Percentiles rank a stretch among this genome's conserved stretches.
Conservation (phyloP, 2,329 filamentous ascomycete species). For the Fusarium kyushuense region DNA sequence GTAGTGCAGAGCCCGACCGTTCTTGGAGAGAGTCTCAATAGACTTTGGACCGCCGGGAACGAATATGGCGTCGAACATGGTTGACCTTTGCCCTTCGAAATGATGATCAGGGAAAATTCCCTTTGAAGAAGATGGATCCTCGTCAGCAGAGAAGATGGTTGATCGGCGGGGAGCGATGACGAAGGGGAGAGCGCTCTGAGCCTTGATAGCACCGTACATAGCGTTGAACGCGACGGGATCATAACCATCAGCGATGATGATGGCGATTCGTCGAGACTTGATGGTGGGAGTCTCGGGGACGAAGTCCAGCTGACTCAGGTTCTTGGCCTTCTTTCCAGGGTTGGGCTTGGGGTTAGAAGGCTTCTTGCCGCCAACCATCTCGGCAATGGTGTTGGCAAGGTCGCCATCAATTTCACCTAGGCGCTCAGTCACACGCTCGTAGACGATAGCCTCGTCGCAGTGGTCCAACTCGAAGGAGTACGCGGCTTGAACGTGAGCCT, state of each 20-base stretch:
- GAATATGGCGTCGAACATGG: constrained; percentile 84
- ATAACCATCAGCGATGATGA: constrained; percentile 83
- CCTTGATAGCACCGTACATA: constrained; percentile 72
- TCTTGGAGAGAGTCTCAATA: constrained; percentile 72
- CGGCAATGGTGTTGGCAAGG: constrained; percentile 76
- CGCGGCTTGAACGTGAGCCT: constrained; percentile 77
- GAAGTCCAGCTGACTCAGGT: constrained; percentile 77
- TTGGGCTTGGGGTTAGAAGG: constrained; percentile 69
- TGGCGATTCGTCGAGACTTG: constrained; percentile 76
- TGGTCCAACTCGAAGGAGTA: constrained; percentile 84
- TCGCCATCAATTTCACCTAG: constrained; percentile 78
- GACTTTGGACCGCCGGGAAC: constrained; percentile 77
- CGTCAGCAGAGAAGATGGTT: constrained; percentile 71
- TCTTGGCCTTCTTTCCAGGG: constrained; percentile 74
- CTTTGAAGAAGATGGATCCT: constrained; percentile 63
- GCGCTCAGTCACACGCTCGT: constrained; percentile 75
- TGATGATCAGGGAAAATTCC: constrained; percentile 79
- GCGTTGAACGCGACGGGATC: constrained; percentile 74
- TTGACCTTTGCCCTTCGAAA: constrained; percentile 82
- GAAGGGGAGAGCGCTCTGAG: constrained; percentile 74
- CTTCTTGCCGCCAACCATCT: constrained; percentile 74
- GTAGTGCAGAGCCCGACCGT: constrained; percentile 80
- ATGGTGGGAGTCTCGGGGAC: constrained; percentile 74
- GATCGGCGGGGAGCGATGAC: constrained; percentile 78
- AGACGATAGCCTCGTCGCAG: constrained; percentile 83